Evolutionary conservation across 75 land plant genomes (phyloP).

Genomic region (Selaginella moellendorffii): DNA sequence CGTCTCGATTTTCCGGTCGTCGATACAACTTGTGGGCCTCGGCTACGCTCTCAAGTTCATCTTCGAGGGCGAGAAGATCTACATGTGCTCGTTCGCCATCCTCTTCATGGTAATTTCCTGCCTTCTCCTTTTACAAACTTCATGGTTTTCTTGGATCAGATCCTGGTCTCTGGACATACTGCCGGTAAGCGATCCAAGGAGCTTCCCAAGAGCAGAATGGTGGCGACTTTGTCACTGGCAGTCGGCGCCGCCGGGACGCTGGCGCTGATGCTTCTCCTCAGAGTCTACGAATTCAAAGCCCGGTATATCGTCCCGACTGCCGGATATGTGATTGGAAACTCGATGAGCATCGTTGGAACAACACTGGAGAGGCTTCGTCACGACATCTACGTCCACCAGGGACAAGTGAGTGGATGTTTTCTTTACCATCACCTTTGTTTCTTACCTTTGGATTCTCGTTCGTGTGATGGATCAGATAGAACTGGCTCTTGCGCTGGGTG

Average conservation of each 20-base stretch:
- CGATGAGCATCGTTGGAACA: conserved; percentile 12
- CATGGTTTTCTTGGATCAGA: background rate
- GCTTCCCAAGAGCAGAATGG: conserved; percentile 8
- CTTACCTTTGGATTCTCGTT: background rate
- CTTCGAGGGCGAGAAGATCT: background rate
- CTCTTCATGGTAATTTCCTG: background rate
- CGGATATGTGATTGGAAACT: conserved; percentile 10
- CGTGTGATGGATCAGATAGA: background rate
- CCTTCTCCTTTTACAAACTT: background rate
- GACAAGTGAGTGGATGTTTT: background rate
- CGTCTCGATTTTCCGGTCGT: background rate
- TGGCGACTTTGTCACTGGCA: conserved; percentile 3
- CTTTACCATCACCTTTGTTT: background rate
- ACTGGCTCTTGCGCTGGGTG: conserved; percentile 11
- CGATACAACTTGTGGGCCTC: background rate
- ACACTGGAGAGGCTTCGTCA: background rate
- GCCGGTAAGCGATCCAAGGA: conserved; percentile 1
- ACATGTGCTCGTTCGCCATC: background rate
- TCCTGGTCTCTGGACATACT: conserved; percentile 6
- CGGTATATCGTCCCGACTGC: conserved; percentile 10
- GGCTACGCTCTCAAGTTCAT: background rate
- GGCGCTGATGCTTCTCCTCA: background rate
- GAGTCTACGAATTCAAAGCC: background rate
- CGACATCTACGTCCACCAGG: background rate
- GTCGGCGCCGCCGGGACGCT: background rate